These are phyloP conservation scores for Aspergillus floridensis DNA, from an alignment of 2,329 filamentous ascomycete genomes.

Conservation along the genomic window DNA sequence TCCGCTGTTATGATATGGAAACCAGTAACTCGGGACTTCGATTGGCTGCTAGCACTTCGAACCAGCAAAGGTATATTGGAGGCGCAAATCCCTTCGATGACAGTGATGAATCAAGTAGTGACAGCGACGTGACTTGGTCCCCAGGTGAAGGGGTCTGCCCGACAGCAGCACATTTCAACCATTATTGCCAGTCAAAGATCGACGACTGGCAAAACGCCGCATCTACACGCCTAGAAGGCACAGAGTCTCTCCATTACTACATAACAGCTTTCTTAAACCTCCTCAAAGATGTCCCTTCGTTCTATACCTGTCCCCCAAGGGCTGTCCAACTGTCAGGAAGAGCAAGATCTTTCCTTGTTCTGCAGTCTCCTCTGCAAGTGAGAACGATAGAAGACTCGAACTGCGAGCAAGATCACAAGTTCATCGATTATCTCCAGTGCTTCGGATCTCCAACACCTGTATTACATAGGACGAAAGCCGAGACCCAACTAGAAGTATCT, in stretches of 20 bases:
- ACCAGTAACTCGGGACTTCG: no score
- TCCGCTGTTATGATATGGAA: no score
- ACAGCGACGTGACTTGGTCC: not conserved
- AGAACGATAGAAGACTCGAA: not conserved
- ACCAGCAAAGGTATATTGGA: no score
- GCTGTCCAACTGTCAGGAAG: not conserved
- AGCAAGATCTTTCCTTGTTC: no score
- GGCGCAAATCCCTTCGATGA: not conserved
- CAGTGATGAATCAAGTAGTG: not conserved
- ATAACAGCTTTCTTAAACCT: constrained; percentile 11
- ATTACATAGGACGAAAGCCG: not conserved
- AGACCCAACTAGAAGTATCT: not conserved
- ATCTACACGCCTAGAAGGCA: not conserved
- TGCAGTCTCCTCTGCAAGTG: not conserved
- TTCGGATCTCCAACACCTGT: not conserved
- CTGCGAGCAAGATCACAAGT: constrained; percentile 2
- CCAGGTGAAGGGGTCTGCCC: constrained; percentile 12
- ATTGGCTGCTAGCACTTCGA: no score
- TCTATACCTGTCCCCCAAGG: not conserved
- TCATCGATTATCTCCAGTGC: constrained; percentile 7
- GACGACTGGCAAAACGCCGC: constrained; percentile 4
- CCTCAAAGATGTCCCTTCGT: constrained; percentile 12
- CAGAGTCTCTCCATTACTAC: not conserved
- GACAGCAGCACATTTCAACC: constrained; percentile 6
- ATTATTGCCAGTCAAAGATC: constrained; percentile 7